Evolutionary conservation across 495 filamentous ascomycete species (phyloP), one percentile per base, ranked within the genome.

Genomic region (Aspergillus indologenus): DNA sequence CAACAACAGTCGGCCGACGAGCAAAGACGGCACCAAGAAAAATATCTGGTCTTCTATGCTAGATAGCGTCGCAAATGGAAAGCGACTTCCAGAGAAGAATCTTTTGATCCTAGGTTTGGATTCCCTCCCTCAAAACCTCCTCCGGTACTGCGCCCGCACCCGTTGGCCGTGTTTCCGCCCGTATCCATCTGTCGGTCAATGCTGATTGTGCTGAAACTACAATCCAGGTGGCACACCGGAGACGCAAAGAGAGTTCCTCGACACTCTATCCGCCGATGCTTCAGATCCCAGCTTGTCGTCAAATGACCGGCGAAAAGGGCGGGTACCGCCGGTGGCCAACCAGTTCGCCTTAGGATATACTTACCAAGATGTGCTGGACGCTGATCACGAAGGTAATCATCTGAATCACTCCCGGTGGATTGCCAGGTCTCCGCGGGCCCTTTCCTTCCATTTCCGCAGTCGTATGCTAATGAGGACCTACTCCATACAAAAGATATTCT

Each of bases 31-130:
- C 60, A 79, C 81, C 49, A 91, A 91, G 76, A 90, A 90, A 73
- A 90, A 96, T 66, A 90, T 97, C 74, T 98, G 93, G 93, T 92
- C 85, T 54, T 90, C 90, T 50, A 89, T 98, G 87, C 82, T 98
- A 65, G 90, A 96, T 72, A 83, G 83, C 57, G 92, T 93, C 61
- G 90, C 92, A 61, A 94, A 88, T 75, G 91, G 90, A 53, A 95
- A 94, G 79, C 85, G 88, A 60, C 75, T 98, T 58, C 91, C 92
- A 42, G 91, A 97, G 74, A 98, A 97, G 81, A 94, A 90, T 62
- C 75, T 97, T 45, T 68, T 98, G 29, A 85, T 96, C 23, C 77
- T 98, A 65, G 92, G 90, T 91, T 50, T 47, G 20, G 15, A 53
- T 21, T 5, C 48, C 47, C 42, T n/a, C n/a, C n/a, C n/a, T n/a